phyloP scores from a whole-genome alignment of 2,329 filamentous ascomycete species.

The Fusarium drepaniforme region DNA sequence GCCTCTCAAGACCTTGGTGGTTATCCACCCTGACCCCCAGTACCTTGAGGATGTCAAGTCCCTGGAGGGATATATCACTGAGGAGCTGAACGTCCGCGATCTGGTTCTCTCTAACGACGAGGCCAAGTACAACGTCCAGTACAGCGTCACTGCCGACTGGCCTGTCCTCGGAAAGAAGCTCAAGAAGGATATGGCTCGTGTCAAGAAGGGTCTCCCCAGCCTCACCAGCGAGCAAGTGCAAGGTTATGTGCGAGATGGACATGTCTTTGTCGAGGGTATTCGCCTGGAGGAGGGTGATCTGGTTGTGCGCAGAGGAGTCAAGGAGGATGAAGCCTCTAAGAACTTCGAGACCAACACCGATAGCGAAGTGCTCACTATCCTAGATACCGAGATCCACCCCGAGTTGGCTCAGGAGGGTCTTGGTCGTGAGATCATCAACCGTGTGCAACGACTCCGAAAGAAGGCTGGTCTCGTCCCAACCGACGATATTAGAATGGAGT shows the following conservation, averaged over 20 bases:
- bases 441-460: slow-evolving; percentile 93
- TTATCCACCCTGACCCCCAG: slow-evolving; percentile 85
- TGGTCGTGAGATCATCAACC: slow-evolving; percentile 91
- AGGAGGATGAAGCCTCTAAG: slow-evolving; percentile 77
- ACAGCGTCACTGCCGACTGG: slow-evolving; percentile 92
- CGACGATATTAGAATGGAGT: slow-evolving; percentile 97
- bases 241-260: slow-evolving; percentile 78
- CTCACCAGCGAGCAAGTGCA: slow-evolving; percentile 86
- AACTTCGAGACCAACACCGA: slow-evolving; percentile 90
- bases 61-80: slow-evolving; percentile 87
- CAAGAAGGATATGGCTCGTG: slow-evolving; percentile 92
- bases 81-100: slow-evolving; percentile 92
- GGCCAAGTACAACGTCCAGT: slow-evolving; percentile 90
- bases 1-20: slow-evolving; percentile 88
- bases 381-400: slow-evolving; percentile 86
- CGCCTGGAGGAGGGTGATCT: slow-evolving; percentile 85
- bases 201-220: slow-evolving; percentile 88
- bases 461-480: slow-evolving; percentile 91
- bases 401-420: slow-evolving; percentile 91
- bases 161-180: slow-evolving; percentile 95
- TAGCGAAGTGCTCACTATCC: slow-evolving; percentile 88
- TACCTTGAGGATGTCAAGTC: slow-evolving; percentile 90
- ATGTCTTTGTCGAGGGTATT: slow-evolving; percentile 88
- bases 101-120: slow-evolving; percentile 89
- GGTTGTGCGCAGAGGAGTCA: slow-evolving; percentile 79